Percentiles rank a stretch among this genome's conserved stretches.
Conservation (phyloP, 805 yeast species). For the Lipomyces japonicus region DNA sequence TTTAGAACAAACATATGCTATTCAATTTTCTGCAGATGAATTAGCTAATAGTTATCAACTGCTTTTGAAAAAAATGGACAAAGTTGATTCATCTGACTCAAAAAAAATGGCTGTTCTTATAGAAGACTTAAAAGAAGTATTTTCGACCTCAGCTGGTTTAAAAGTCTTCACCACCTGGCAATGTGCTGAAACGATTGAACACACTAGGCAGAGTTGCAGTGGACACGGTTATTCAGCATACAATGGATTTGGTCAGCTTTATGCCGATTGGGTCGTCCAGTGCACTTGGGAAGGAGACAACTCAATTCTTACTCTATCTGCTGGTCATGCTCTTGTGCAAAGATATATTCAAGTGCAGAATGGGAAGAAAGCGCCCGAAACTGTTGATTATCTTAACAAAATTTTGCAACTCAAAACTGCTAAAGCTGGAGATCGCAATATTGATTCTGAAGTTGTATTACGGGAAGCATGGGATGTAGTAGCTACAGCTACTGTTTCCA, state of each 20-base stretch:
- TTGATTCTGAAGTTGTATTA: constrained; percentile 22
- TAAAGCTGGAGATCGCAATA: constrained; percentile 15
- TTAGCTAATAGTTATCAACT: constrained; percentile 51
- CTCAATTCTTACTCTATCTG: constrained; percentile 74
- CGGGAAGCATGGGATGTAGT: constrained; percentile 40
- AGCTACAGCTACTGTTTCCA: constrained; percentile 36
- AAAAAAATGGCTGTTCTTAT: constrained; percentile 51
- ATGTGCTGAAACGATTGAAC: constrained; percentile 73
- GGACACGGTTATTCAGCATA: constrained; percentile 96
- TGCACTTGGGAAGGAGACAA: constrained; percentile 99
- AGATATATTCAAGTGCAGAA: constrained; percentile 41
- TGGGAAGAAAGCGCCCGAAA: constrained; percentile 47
- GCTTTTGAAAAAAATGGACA: constrained; percentile 50
- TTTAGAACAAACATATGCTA: constrained; percentile 71
- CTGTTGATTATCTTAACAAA: constrained; percentile 44
- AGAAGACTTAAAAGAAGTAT: constrained; percentile 65
- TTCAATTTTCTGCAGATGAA: constrained; percentile 66
- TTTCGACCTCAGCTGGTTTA: constrained; percentile 79
- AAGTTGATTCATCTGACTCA: constrained; percentile 42
- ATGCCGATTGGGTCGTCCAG: constrained; percentile 93
- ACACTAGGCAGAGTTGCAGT: constrained; percentile 90
- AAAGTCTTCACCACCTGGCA: constrained; percentile 90
- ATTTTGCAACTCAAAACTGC: constrained; percentile 6
- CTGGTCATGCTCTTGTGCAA: constrained; percentile 73
- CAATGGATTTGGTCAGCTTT: constrained; percentile 84